phyloP scores from a whole-genome alignment of 176 grass and related monocot genomes.

The Eragrostis curvula region DNA sequence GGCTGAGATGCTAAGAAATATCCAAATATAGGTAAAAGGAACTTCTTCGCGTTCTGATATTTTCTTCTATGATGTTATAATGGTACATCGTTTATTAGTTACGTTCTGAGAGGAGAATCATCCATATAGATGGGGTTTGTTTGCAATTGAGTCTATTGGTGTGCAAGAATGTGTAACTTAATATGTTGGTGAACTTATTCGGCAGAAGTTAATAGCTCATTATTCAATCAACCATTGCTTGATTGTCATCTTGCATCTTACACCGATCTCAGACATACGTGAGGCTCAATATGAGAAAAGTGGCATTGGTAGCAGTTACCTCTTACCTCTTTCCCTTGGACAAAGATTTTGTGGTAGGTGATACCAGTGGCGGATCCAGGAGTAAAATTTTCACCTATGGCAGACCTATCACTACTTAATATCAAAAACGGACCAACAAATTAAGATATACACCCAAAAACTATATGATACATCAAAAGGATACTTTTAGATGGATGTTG shows the following conservation, averaged over 20 bases:
- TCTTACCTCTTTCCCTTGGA: no score
- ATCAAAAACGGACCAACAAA: no score
- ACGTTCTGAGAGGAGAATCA: slow-evolving; percentile 91
- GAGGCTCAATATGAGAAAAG: slow-evolving; percentile 86
- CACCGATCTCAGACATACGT: slow-evolving; percentile 89
- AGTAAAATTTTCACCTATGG: no score
- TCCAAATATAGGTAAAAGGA: slow-evolving; percentile 70
- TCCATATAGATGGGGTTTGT: slow-evolving; percentile 96
- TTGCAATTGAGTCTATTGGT: slow-evolving; percentile 86
- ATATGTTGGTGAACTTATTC: slow-evolving; percentile 96
- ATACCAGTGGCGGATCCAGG: no score
- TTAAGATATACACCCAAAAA: no score
- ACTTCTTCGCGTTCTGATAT: slow-evolving; percentile 10
- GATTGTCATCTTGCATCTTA: slow-evolving; percentile 39
- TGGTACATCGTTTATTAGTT: slow-evolving; percentile 33
- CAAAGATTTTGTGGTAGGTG: no score
- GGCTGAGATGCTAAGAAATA: slow-evolving; percentile 79
- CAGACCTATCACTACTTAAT: no score
- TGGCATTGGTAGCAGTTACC: slow-evolving; percentile 97
- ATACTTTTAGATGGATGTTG: no score
- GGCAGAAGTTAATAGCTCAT: slow-evolving; percentile 58
- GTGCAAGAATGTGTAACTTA: slow-evolving; percentile 95
- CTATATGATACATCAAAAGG: no score
- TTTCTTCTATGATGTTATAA: slow-evolving; percentile 32
- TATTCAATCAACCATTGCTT: slow-evolving; percentile 49